A percentile compares a stretch with the other conserved stretches of the same genome.
Evolutionary conservation across 495 filamentous ascomycete species (phyloP).

Genomic region (Daldinia caldariorum): DNA sequence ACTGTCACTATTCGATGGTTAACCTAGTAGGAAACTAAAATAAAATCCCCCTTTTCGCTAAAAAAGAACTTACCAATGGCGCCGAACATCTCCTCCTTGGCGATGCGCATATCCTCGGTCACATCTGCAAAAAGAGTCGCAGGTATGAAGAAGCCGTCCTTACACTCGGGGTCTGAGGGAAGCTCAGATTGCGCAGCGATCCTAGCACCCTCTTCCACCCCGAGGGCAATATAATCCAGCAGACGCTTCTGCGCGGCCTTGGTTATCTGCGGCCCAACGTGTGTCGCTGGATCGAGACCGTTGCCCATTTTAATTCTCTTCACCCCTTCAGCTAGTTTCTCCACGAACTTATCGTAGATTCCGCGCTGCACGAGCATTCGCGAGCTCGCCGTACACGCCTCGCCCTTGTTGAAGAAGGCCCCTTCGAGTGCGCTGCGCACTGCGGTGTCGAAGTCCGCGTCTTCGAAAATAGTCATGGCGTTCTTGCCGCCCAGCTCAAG

Average conservation of each 20-base stretch:
- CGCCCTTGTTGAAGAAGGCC: constrained; percentile 29
- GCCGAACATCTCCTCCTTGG: constrained; percentile 73
- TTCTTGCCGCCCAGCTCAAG: constrained; percentile 29
- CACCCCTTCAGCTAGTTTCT: constrained; percentile 18
- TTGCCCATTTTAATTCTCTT: constrained; percentile 24
- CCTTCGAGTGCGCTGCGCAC: constrained; percentile 22
- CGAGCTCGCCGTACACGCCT: constrained; percentile 21
- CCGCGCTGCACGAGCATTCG: constrained; percentile 20
- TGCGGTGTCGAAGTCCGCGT: constrained; percentile 21
- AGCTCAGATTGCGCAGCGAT: constrained; percentile 55
- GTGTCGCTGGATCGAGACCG: constrained; percentile 18
- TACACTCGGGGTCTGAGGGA: constrained; percentile 63
- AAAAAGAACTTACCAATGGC: constrained; percentile 59
- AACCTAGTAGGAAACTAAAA: neutral
- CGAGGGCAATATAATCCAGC: constrained; percentile 69
- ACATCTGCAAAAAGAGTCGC: constrained; percentile 73
- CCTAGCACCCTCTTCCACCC: constrained; percentile 71
- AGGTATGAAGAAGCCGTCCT: constrained; percentile 67
- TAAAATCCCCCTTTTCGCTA: neutral
- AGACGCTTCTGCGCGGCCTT: constrained; percentile 47
- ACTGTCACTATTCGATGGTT: constrained; percentile 23
- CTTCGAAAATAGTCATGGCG: constrained; percentile 14
- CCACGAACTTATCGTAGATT: constrained; percentile 19
- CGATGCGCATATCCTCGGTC: constrained; percentile 69
- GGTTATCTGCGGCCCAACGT: constrained; percentile 23